A percentile compares a stretch with the other conserved stretches of the same genome.
Conservation (phyloP, 169 alveolate species). For the Plasmodium coatneyi region DNA sequence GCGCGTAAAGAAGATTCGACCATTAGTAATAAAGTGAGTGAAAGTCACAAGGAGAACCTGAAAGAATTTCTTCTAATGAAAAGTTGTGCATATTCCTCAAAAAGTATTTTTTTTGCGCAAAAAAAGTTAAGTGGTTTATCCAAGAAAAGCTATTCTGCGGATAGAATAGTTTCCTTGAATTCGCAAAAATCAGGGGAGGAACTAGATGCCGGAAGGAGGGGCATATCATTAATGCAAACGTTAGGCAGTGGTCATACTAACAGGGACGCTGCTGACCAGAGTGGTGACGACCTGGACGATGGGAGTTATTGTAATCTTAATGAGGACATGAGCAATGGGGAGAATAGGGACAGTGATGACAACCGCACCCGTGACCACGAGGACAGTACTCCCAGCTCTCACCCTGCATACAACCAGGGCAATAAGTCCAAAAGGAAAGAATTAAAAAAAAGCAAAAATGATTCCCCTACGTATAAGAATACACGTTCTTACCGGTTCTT, state of each 20-base stretch:
- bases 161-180: background rate
- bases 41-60: conserved; percentile 17
- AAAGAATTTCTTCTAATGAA: background rate
- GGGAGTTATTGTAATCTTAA: background rate
- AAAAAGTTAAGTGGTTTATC: background rate
- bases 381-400: background rate
- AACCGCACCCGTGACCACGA: background rate
- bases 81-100: background rate
- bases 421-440: background rate
- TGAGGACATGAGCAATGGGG: background rate
- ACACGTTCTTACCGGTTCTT: background rate
- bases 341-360: background rate
- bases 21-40: conserved; percentile 9
- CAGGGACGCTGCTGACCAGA: background rate
- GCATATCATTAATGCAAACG: background rate
- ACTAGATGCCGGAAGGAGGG: background rate
- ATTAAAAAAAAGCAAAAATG: background rate
- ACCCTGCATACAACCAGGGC: background rate
- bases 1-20: background rate
- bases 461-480: background rate
- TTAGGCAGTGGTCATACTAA: background rate
- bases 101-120: background rate
- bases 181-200: background rate
- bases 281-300: background rate
- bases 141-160: background rate